A percentile compares a stretch with the other conserved stretches of the same genome.
phyloP scores from a whole-genome alignment of 208 protist species.

The Angomonas ambiguus region DNA sequence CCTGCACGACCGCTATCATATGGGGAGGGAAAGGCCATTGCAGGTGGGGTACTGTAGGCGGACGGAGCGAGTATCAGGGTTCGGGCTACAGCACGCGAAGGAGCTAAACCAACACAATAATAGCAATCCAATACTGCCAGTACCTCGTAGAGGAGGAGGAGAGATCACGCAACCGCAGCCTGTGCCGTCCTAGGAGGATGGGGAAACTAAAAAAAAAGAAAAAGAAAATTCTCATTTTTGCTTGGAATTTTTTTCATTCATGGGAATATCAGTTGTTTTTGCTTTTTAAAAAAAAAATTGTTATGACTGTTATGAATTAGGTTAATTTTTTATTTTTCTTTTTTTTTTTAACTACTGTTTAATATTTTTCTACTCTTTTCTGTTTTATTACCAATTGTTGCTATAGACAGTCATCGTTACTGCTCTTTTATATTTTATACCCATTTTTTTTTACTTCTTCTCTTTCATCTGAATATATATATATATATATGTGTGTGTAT shows the following conservation, averaged over 20 bases:
- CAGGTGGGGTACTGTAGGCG: conserved; percentile 74
- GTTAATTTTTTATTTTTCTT: conserved; percentile 3
- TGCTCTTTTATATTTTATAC: no score
- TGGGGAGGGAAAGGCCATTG: conserved; percentile 69
- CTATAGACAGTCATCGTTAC: no score
- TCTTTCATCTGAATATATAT: neutral
- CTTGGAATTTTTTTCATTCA: conserved; percentile 1
- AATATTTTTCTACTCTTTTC: neutral
- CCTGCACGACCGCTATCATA: conserved; percentile 65
- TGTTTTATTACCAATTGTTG: no score
- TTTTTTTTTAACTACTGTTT: conserved; percentile 11
- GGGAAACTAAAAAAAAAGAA: neutral
- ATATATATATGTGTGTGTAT: no score
- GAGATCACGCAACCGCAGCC: no score
- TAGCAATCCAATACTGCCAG: conserved; percentile 61
- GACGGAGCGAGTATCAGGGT: conserved; percentile 53
- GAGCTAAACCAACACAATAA: conserved; percentile 57
- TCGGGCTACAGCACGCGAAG: conserved; percentile 56
- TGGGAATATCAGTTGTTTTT: no score
- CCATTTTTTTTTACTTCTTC: no score
- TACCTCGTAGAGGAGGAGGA: no score
- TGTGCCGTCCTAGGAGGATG: neutral
- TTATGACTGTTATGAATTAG: conserved; percentile 1
- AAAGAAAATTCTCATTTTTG: conserved; percentile 1
- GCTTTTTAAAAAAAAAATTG: neutral